A percentile compares a stretch with the other conserved stretches of the same genome.
phyloP scores from a whole-genome alignment of 495 filamentous ascomycete genomes.

The Neurospora pannonica region DNA sequence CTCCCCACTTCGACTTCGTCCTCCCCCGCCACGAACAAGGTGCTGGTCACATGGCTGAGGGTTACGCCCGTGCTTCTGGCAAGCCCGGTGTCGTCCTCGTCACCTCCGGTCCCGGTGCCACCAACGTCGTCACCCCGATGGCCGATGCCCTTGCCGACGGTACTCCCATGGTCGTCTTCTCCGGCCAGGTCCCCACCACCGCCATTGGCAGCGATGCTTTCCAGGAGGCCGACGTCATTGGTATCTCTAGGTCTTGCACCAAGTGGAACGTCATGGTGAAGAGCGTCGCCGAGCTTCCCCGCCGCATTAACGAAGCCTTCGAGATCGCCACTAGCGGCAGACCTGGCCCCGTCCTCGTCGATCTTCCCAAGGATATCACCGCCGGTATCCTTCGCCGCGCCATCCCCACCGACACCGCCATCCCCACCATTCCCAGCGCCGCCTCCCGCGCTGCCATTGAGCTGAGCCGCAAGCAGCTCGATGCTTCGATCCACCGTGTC shows the following conservation, averaged over 20 bases:
- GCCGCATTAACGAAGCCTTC: constrained; percentile 75
- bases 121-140: constrained; percentile 71
- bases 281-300: constrained; percentile 66
- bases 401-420: constrained; percentile 55
- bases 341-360: constrained; percentile 71
- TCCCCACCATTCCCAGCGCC: constrained; percentile 60
- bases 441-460: constrained; percentile 58
- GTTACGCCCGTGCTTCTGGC: constrained; percentile 65
- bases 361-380: constrained; percentile 72
- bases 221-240: constrained; percentile 70
- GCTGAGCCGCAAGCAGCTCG: constrained; percentile 46
- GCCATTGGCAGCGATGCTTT: constrained; percentile 74
- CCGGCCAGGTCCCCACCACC: constrained; percentile 63
- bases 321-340: constrained; percentile 71
- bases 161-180: constrained; percentile 70
- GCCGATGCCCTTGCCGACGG: constrained; percentile 72
- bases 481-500: constrained; percentile 51
- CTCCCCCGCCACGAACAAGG: constrained; percentile 73
- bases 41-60: constrained; percentile 74
- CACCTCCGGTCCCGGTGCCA: constrained; percentile 70
- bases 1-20: constrained; percentile 66
- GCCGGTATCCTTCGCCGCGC: constrained; percentile 53
- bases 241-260: constrained; percentile 68
- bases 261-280: constrained; percentile 86
- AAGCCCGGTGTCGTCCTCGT: constrained; percentile 71